phyloP scores from a whole-genome alignment of 2,329 filamentous ascomycete species.

The Stachybotrys echinatus region DNA sequence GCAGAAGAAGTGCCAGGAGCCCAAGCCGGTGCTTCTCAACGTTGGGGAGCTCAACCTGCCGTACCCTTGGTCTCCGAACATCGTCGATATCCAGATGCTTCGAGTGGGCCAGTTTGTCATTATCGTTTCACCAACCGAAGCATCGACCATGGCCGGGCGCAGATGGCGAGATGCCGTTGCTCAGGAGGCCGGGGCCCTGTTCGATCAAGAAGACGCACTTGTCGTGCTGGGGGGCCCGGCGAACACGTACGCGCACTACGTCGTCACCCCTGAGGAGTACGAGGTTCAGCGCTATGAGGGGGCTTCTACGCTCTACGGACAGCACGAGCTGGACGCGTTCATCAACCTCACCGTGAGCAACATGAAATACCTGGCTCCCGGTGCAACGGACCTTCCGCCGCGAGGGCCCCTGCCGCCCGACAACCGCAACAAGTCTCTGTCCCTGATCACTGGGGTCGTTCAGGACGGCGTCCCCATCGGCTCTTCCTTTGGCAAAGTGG shows the following conservation, averaged over 20 bases:
- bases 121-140: slow-evolving; percentile 80
- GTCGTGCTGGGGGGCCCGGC: slow-evolving; percentile 84
- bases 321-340: slow-evolving; percentile 76
- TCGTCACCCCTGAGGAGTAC: slow-evolving; percentile 76
- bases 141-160: slow-evolving; percentile 86
- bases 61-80: slow-evolving; percentile 85
- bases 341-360: slow-evolving; percentile 77
- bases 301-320: slow-evolving; percentile 86
- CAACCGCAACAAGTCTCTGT: slow-evolving; percentile 69
- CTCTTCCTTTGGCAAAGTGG: slow-evolving; percentile 65
- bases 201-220: slow-evolving; percentile 49
- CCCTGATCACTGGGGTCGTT: slow-evolving; percentile 76
- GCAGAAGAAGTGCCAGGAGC: slow-evolving; percentile 70
- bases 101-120: slow-evolving; percentile 81
- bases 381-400: slow-evolving; percentile 32
- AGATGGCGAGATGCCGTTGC: slow-evolving; percentile 74
- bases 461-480: slow-evolving; percentile 63
- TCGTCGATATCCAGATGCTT: slow-evolving; percentile 82
- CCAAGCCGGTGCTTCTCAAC: slow-evolving; percentile 83
- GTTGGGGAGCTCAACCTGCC: slow-evolving; percentile 75
- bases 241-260: slow-evolving; percentile 85
- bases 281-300: slow-evolving; percentile 86
- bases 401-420: slow-evolving; percentile 66
- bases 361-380: slow-evolving; percentile 30
- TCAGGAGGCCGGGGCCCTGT: slow-evolving; percentile 39